These are phyloP conservation scores for Pulicaria dysenterica DNA, from an alignment of 129 eudicot species.

Conservation along the genomic window DNA sequence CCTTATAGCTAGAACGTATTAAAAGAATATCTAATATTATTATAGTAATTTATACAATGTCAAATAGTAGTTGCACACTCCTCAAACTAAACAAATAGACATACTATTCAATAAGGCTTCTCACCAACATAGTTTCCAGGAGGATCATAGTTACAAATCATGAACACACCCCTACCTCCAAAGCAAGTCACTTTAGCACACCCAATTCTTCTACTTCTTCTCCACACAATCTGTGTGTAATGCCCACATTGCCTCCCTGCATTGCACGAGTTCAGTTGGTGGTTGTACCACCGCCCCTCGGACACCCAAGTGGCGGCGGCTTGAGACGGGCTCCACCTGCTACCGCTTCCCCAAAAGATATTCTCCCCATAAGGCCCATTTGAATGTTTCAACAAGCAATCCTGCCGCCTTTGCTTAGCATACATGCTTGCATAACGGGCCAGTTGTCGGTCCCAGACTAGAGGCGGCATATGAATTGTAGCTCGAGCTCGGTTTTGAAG, in stretches of 20 bases:
- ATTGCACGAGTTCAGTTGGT: slow-evolving; percentile 52
- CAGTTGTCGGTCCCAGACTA: slow-evolving; percentile 56
- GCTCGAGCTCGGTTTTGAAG: slow-evolving; percentile 64
- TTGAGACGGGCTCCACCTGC: slow-evolving; percentile 53
- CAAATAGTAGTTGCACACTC: background rate
- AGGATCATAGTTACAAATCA: slow-evolving; percentile 82
- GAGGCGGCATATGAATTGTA: slow-evolving; percentile 48
- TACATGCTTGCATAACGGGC: slow-evolving; percentile 61
- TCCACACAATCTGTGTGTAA: slow-evolving; percentile 88
- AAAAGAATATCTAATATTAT: background rate
- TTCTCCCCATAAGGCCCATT: slow-evolving; percentile 83
- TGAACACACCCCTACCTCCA: slow-evolving; percentile 67
- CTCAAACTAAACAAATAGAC: slow-evolving; percentile 12
- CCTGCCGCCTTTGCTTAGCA: slow-evolving; percentile 57
- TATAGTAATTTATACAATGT: slow-evolving; percentile 20
- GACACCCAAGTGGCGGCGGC: slow-evolving; percentile 67
- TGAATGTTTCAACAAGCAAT: slow-evolving; percentile 69
- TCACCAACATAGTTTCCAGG: slow-evolving; percentile 83
- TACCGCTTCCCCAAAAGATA: slow-evolving; percentile 80
- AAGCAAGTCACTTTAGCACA: slow-evolving; percentile 68
- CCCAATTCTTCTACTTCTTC: slow-evolving; percentile 57
- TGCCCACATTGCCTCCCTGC: slow-evolving; percentile 73
- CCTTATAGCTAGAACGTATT: too few species aligned
- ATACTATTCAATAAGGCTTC: slow-evolving; percentile 66
- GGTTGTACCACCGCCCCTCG: slow-evolving; percentile 68